phyloP scores from a whole-genome alignment of 257 asterid genomes.

The Orobanche coerulescens region DNA sequence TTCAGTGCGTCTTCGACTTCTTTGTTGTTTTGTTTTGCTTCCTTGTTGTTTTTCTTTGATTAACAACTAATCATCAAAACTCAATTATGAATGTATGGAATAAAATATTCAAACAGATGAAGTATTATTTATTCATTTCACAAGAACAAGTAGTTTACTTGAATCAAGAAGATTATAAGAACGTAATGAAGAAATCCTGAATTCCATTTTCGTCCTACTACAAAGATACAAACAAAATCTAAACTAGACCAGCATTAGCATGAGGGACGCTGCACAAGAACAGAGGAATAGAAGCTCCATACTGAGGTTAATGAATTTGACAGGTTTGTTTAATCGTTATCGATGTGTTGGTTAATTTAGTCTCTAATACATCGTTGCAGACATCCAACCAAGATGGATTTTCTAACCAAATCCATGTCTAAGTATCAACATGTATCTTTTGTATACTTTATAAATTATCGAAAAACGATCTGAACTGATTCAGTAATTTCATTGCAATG shows the following conservation, averaged over 20 bases:
- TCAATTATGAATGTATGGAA: no score
- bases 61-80: no score
- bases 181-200: background rate
- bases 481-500: background rate
- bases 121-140: background rate
- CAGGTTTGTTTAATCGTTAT: background rate
- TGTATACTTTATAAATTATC: background rate
- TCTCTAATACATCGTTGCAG: background rate
- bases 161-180: background rate
- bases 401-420: background rate
- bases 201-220: background rate
- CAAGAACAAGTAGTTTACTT: background rate
- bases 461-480: background rate
- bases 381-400: background rate
- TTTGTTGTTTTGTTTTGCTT: no score
- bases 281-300: background rate
- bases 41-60: no score
- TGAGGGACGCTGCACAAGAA: background rate
- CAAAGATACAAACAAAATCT: background rate
- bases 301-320: background rate
- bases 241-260: background rate
- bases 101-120: no score
- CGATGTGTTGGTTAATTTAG: background rate
- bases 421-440: background rate
- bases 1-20: no score